Base-by-base conservation (phyloP, 176 grass and related monocot genomes). In the Oryza meyeriana region DNA sequence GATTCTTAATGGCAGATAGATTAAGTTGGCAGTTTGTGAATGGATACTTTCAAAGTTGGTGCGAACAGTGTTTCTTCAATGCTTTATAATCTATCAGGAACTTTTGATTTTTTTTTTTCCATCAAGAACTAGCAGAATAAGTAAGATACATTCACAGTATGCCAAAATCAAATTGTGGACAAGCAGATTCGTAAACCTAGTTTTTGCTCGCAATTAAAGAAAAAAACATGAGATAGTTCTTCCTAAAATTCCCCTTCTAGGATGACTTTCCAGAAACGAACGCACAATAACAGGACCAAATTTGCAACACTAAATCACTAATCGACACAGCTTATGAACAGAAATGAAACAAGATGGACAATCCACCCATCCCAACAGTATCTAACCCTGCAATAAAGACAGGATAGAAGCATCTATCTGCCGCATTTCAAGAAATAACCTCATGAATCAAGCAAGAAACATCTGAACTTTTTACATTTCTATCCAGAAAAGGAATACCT, bases 351-450 rank as follows among this genome's bases (percentile, higher is more conserved):
- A 45, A 45, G 0, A 44, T 44, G 41, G 12, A 31, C 1, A 61
- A 42, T 63, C 35, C 11, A 7, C n/a, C 35, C n/a, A 13, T 29
- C 74, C 10, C 18, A 63, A 14, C 10, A 28, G 25, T 63, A 30
- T 4, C 25, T 6, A 64, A 64, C 61, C 57, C n/a, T 58, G 7
- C 52, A 20, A 24, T 9, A 58, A 58, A 61, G 8, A 61, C 16
- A 12, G 25, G 0, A 22, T 41, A 16, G 9, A 63, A 18, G 11
- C 40, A 30, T 6, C 40, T 78, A 27, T 1, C 25, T 55, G 20
- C 8, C 16, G 20, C 75, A 64, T 44, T 78, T 44, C 75, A 64
- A 78, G 25, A 64, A 77, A 78, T 64, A 61, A 24, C 22, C 52
- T 50, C 72, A 9, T 0, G 10, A 57, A 35, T 0, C 18, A 57